These are phyloP conservation scores for Aphanoascus verrucosus DNA, from an alignment of 2,329 filamentous ascomycete genomes.

Conservation along the genomic window DNA sequence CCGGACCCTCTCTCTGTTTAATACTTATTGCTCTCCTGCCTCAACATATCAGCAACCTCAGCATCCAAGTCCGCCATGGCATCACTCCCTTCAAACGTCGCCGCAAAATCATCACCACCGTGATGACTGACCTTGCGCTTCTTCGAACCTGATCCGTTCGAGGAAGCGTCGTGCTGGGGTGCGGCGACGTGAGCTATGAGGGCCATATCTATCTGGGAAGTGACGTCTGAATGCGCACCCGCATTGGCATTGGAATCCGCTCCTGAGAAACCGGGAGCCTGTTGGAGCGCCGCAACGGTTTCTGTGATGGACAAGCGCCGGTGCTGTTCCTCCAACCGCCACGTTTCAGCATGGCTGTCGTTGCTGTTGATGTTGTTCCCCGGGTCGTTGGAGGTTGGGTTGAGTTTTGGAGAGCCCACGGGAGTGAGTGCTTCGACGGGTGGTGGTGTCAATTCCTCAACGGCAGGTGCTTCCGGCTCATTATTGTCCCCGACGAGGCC, in stretches of 20 bases:
- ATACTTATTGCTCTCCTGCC: conserved; percentile 33
- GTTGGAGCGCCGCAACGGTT: neutral
- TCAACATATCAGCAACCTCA: conserved; percentile 50
- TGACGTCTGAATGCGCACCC: neutral
- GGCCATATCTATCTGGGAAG: too few relatives aligned
- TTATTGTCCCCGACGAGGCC: neutral
- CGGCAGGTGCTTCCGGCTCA: conserved; percentile 16
- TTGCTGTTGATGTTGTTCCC: too few relatives aligned
- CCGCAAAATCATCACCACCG: conserved; percentile 33
- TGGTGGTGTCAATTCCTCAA: conserved; percentile 51
- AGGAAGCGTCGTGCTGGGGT: neutral
- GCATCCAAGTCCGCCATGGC: conserved; percentile 49
- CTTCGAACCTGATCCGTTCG: conserved; percentile 29
- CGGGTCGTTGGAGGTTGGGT: conserved; percentile 1
- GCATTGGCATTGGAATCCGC: neutral
- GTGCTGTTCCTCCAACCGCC: neutral
- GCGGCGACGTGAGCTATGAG: neutral
- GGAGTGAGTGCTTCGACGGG: conserved; percentile 74
- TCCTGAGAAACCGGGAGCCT: neutral
- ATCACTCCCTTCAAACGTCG: conserved; percentile 40
- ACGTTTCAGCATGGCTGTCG: neutral
- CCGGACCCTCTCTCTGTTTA: neutral
- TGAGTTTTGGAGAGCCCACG: conserved; percentile 38
- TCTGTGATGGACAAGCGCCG: neutral
- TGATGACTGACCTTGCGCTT: conserved; percentile 42